Evolutionary conservation across 1,284 basidiomycete species (phyloP), one percentile per base, ranked within the genome.

Genomic region (Puccinia hordei): DNA sequence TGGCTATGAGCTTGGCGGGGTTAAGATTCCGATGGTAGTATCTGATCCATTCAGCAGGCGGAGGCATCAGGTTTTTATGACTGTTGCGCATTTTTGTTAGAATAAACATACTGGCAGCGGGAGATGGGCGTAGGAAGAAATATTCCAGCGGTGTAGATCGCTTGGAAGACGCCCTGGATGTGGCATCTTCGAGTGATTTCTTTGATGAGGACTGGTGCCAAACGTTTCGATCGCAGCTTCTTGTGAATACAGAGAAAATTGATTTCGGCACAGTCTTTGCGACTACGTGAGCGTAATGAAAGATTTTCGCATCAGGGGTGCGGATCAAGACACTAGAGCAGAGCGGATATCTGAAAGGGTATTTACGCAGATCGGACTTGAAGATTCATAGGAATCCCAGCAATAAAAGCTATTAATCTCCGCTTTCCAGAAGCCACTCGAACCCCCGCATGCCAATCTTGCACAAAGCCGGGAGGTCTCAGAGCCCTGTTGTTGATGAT

Each of bases 161-260:
- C 97, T 86, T 99, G 97, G 88, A 98, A 99, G 73, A 97, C 89
- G 69, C 94, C 93, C 82, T 90, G 89, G 24, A 98, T 88, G 86
- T 99, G 91, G 82, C 93, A 93, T 84, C 93, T 93, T 22, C 97
- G 90, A 0, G 97, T 99, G 38, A 99, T 93, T 86, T 99, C 97
- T 86, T 98, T 98, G 87, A 99, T 99, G 73, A 99, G 89, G 35
- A 99, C 93, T 0, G 97, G 97, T 0, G 97, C 92, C 24, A 99
- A 89, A 49, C 97, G 92, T 86, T 98, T 99, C 6, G 94, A 93
- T 17, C 97, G 91, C 68, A 99, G 88, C 86, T 98, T 98, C 88
- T 99, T 99, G 89, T 98, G 96, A 3, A 98, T 91, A 84, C 95
- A 98, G 72, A 99, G 90, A 86, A 95, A 99, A 87, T 99, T 99